phyloP scores from a whole-genome alignment of 192 early-diverging fungal genomes.

The Umbelopsis vinacea region DNA sequence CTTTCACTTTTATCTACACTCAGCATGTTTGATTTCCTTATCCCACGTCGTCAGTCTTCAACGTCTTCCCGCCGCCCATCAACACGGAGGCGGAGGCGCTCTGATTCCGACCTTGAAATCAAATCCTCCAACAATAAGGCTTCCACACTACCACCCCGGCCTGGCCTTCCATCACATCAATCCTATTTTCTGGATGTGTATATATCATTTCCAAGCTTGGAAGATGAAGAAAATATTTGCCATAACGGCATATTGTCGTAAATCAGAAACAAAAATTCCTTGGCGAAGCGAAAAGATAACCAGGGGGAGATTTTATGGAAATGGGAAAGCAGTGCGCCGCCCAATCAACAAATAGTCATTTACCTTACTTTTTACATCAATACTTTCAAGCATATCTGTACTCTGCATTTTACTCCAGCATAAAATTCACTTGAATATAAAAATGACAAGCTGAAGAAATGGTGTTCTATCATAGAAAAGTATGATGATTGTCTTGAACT shows the following conservation, averaged over 20 bases:
- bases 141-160: not conserved
- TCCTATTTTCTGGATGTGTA: not conserved
- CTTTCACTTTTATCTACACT: not conserved
- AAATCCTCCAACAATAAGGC: not conserved
- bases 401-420: too few relatives aligned
- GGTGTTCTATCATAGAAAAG: too few relatives aligned
- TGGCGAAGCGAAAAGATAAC: not conserved
- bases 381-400: not conserved
- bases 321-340: not conserved
- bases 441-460: too few relatives aligned
- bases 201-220: conserved; percentile 9
- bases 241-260: not conserved
- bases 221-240: not conserved
- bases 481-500: too few relatives aligned
- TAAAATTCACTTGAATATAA: too few relatives aligned
- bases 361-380: not conserved
- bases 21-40: conserved; percentile 9
- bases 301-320: not conserved
- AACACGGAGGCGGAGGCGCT: not conserved
- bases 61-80: not conserved
- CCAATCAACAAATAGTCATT: not conserved
- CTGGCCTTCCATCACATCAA: conserved; percentile 5
- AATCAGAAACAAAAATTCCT: not conserved
- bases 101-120: not conserved
- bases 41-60: conserved; percentile 9